These are phyloP conservation scores for Zea mays DNA, from an alignment of 176 grass and related monocot genomes.

Conservation along the genomic window DNA sequence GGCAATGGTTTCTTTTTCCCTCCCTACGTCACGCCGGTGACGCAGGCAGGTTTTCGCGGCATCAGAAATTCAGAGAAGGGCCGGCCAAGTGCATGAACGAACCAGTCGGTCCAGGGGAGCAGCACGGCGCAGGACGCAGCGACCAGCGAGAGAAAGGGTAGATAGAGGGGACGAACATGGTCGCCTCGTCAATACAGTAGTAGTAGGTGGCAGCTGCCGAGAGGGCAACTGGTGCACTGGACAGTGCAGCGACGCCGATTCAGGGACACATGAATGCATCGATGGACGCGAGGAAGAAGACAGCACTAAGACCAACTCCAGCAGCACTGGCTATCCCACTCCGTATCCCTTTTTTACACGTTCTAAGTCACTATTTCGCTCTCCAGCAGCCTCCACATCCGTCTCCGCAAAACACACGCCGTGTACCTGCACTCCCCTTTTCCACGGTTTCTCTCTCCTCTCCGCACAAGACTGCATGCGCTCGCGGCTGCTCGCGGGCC, in stretches of 20 bases:
- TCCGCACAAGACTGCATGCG: too few species aligned
- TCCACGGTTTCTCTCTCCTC: too few species aligned
- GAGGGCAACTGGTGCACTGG: background rate
- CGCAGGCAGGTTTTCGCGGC: background rate
- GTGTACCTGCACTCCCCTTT: too few species aligned
- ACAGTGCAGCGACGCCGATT: background rate
- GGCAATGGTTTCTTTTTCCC: background rate
- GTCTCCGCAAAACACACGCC: too few species aligned
- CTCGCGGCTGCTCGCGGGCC: too few species aligned
- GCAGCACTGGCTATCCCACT: too few species aligned
- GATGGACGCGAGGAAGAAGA: too few species aligned
- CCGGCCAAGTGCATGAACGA: background rate
- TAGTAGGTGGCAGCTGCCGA: background rate
- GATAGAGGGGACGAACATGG: background rate
- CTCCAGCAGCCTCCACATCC: too few species aligned
- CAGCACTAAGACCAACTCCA: too few species aligned
- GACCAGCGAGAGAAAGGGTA: background rate
- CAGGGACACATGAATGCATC: background rate
- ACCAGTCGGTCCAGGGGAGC: background rate
- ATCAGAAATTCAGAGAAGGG: background rate
- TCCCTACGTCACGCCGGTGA: background rate
- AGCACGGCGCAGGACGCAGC: conserved; percentile 3
- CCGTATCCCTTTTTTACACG: too few species aligned
- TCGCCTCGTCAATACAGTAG: background rate
- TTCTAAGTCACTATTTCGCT: too few species aligned